These are phyloP conservation scores for Pseudogymnoascus sp. DNA, from an alignment of 2,329 filamentous ascomycete genomes.

Conservation along the genomic window DNA sequence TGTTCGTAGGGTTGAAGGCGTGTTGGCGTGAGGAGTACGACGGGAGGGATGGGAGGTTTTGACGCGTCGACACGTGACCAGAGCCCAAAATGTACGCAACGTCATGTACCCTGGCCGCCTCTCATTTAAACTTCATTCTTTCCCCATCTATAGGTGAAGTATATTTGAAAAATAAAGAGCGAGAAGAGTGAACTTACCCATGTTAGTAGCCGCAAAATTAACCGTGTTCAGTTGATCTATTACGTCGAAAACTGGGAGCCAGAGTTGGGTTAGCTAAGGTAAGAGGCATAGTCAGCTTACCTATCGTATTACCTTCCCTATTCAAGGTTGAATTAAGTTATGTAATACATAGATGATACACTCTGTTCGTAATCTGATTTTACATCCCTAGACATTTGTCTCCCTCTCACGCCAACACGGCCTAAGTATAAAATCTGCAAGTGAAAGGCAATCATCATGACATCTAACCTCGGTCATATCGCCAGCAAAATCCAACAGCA, in stretches of 20 bases:
- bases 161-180: too few relatives aligned
- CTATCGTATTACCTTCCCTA: background rate
- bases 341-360: background rate
- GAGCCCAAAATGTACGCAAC: too few relatives aligned
- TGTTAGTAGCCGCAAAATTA: background rate
- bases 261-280: background rate
- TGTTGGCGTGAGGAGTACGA: background rate
- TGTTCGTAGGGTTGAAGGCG: background rate
- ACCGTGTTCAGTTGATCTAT: background rate
- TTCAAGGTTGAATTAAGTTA: background rate
- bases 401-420: background rate
- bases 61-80: background rate
- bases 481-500: background rate
- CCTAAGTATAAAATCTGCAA: background rate
- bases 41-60: background rate
- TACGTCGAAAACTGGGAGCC: background rate
- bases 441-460: background rate
- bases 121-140: too few relatives aligned
- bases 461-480: background rate
- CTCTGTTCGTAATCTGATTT: background rate
- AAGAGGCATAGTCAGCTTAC: background rate
- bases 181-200: too few relatives aligned
- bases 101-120: too few relatives aligned
- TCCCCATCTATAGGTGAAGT: too few relatives aligned
- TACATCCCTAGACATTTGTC: background rate